Evolutionary conservation across 1,139 yeast genomes (phyloP), one percentile per base, ranked within the genome.

Genomic region (Arxiozyma slooffiae): DNA sequence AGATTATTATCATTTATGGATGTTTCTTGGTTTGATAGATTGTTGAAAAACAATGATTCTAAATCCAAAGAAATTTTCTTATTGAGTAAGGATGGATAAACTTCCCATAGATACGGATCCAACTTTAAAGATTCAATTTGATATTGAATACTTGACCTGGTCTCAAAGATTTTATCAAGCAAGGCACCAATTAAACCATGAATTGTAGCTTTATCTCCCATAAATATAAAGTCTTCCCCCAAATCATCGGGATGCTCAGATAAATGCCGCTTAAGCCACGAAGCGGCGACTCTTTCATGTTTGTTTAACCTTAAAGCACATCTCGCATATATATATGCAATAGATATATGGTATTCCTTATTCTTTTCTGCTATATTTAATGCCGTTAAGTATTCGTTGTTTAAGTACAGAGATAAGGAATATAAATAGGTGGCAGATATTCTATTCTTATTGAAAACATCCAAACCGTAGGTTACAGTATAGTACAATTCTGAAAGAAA

Each of bases 101-200:
- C 90, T 62, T 88, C 97, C 77, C 94, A 89, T 48, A 88, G 75
- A 63, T 75, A 87, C 24, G 95, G 96, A 63, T 92, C 86, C 52
- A 75, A 68, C 53, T 79, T 78, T 51, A 88, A 71, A 0, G 94
- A 86, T 56, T 77, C 78, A 0, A 86, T 77, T 66, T 82, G 86
- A 59, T 80, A 77, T 48, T 82, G 70, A 0, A 85, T 78, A 50
- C 95, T 82, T 53, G 81, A 79, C 55, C 81, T 79, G 8, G 72
- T 64, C 61, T 85, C 88, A 17, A 83, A 85, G 11, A 74, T 66
- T 9, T 76, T 75, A 21, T 68, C 69, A 62, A 84, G 82, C 49
- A 90, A 70, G 56, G 82, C 85, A 0, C 95, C 98, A 52, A 88
- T 68, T 37, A 89, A 63, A 55, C 79, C 79, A 62, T 78, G 80